A percentile compares a stretch with the other conserved stretches of the same genome.
Evolutionary conservation across 176 grass and related monocot genomes (phyloP).

Genomic region (Juncus effusus): DNA sequence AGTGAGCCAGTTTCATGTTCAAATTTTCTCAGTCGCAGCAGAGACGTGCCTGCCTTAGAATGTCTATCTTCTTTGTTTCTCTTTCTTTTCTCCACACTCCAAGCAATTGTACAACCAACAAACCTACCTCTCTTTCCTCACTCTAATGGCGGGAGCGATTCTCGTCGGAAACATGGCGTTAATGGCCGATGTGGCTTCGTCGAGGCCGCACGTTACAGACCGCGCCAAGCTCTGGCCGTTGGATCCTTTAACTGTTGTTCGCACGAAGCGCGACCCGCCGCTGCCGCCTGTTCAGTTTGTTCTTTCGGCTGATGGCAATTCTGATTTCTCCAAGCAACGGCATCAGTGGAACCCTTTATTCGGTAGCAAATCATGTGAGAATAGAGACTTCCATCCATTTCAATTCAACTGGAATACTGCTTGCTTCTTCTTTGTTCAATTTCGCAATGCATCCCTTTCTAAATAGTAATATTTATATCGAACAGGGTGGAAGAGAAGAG

Average conservation of each 20-base stretch:
- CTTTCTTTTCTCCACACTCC: too few species aligned
- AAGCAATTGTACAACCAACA: not conserved
- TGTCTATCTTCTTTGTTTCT: too few species aligned
- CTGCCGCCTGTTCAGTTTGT: slow-evolving; percentile 12
- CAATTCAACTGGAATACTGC: not conserved
- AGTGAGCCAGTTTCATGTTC: too few species aligned
- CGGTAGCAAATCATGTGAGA: slow-evolving; percentile 18
- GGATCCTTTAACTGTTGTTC: not conserved
- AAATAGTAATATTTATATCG: not conserved
- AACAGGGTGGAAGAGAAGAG: slow-evolving; percentile 4
- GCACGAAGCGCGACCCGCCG: not conserved
- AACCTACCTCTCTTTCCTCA: not conserved
- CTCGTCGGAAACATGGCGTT: slow-evolving; percentile 18
- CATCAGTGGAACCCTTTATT: slow-evolving; percentile 5
- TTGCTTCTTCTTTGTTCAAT: too few species aligned
- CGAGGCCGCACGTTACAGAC: not conserved
- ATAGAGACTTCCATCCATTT: not conserved
- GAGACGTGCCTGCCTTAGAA: too few species aligned
- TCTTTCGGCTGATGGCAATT: not conserved
- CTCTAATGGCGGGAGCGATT: slow-evolving; percentile 15
- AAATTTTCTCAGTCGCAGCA: too few species aligned
- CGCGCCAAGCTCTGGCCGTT: slow-evolving; percentile 7
- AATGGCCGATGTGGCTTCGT: slow-evolving; percentile 10
- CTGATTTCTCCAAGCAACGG: not conserved
- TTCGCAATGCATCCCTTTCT: too few species aligned